Conservation (phyloP, 257 asterid genomes). For the Solanum pennellii region DNA sequence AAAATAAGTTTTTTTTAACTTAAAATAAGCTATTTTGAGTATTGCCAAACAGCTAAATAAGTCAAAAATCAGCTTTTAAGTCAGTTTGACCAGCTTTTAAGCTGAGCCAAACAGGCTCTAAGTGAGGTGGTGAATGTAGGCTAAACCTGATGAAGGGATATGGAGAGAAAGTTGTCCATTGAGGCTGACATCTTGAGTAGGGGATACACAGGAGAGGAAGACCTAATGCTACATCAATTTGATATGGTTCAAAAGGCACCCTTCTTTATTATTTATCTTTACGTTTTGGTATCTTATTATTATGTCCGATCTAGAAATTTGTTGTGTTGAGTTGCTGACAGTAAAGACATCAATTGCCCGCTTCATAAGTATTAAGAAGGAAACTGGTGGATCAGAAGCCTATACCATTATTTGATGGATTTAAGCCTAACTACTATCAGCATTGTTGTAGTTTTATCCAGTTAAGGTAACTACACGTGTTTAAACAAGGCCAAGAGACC, state of each 20-base stretch:
- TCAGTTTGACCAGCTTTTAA: no score
- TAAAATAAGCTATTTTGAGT: no score
- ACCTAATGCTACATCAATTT: background rate
- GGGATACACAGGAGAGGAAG: background rate
- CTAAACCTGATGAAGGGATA: background rate
- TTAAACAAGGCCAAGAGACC: background rate
- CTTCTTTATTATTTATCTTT: background rate
- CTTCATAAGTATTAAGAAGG: background rate
- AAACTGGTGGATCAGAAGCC: background rate
- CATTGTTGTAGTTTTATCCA: background rate
- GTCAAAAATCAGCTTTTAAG: no score
- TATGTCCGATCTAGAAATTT: background rate
- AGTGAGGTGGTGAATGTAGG: background rate
- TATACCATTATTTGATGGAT: background rate
- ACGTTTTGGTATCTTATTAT: background rate
- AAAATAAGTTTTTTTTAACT: no score
- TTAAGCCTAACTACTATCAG: background rate
- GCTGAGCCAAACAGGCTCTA: no score
- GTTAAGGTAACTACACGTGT: background rate
- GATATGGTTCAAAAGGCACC: background rate
- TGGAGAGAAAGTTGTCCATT: background rate
- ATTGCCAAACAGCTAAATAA: no score
- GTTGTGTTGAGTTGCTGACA: background rate
- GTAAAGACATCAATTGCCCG: background rate
- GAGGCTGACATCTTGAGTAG: background rate